Evolutionary conservation across 1,284 basidiomycete species (phyloP).

Genomic region (Blastosporella zonata): DNA sequence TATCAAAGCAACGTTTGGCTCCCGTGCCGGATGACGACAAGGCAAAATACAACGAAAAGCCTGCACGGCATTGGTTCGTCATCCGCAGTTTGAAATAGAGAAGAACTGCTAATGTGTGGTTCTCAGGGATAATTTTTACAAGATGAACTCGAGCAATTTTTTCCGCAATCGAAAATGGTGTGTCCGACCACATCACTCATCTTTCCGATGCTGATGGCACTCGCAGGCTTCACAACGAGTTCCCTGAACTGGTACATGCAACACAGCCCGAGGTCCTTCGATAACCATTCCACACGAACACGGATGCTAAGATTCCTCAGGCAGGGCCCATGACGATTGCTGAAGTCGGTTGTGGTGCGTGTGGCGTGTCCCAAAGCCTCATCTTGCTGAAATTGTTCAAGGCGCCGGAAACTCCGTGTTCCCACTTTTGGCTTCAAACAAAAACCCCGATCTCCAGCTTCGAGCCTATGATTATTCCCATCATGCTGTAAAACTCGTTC

Average conservation of each 20-base stretch:
- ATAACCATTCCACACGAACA: conserved; percentile 8
- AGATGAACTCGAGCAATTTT: conserved; percentile 79
- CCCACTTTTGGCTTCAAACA: conserved; percentile 79
- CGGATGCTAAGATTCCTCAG: conserved; percentile 35
- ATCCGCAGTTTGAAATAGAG: not conserved
- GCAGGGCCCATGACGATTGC: conserved; percentile 75
- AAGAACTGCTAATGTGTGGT: not conserved
- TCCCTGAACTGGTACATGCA: conserved; percentile 78
- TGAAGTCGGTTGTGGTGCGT: conserved; percentile 82
- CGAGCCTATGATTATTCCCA: conserved; percentile 91
- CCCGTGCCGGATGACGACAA: conserved; percentile 71
- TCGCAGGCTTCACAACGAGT: conserved; percentile 84
- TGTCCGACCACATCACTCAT: conserved; percentile 3
- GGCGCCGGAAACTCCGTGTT: conserved; percentile 95
- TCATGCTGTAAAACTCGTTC: conserved; percentile 90
- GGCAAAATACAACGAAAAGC: conserved; percentile 69
- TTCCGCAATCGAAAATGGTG: conserved; percentile 91
- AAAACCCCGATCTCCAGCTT: conserved; percentile 74
- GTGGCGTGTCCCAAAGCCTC: not conserved
- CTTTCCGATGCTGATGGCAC: conserved; percentile 4
- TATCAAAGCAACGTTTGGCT: conserved; percentile 62
- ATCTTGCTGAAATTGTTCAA: conserved; percentile 4
- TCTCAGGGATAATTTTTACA: conserved; percentile 90
- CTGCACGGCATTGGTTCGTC: conserved; percentile 65
- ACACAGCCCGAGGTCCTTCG: conserved; percentile 61